Evolutionary conservation across 345 rosid genomes (phyloP).

Genomic region (Acer campestre): DNA sequence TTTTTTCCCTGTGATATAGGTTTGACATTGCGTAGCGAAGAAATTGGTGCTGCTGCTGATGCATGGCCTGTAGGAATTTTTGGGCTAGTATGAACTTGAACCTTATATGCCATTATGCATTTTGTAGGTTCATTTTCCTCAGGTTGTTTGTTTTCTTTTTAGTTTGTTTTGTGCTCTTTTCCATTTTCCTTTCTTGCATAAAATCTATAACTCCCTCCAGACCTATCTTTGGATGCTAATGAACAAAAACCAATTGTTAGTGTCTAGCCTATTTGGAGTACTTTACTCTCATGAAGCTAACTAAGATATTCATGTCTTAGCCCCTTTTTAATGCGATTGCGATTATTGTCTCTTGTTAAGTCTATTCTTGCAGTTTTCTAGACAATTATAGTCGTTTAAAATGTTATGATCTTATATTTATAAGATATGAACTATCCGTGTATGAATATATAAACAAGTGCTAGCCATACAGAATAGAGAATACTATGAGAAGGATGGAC

Average conservation of each 20-base stretch:
- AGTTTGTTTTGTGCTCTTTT: slow-evolving; percentile 8
- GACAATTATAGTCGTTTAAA: background rate
- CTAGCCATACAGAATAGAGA: background rate
- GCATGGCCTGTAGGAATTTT: slow-evolving; percentile 88
- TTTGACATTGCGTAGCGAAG: slow-evolving; percentile 78
- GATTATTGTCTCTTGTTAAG: background rate
- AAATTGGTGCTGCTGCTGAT: slow-evolving; percentile 73
- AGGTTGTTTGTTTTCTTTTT: slow-evolving; percentile 1
- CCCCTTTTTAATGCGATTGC: background rate
- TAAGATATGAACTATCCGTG: background rate
- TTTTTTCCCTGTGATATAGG: slow-evolving; percentile 44
- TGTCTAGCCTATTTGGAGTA: background rate
- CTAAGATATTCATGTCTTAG: background rate
- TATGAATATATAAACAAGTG: background rate
- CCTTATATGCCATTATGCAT: slow-evolving; percentile 39
- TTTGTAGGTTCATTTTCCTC: slow-evolving; percentile 38
- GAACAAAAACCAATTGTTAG: background rate
- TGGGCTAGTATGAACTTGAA: slow-evolving; percentile 84
- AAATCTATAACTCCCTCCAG: background rate
- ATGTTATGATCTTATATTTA: background rate
- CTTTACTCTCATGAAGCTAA: background rate
- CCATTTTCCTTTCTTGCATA: background rate
- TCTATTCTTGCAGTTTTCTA: background rate
- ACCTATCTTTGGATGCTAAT: background rate
- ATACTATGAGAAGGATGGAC: background rate